Evolutionary conservation across 495 filamentous ascomycete genomes (phyloP).

Genomic region (Niebla homalea): DNA sequence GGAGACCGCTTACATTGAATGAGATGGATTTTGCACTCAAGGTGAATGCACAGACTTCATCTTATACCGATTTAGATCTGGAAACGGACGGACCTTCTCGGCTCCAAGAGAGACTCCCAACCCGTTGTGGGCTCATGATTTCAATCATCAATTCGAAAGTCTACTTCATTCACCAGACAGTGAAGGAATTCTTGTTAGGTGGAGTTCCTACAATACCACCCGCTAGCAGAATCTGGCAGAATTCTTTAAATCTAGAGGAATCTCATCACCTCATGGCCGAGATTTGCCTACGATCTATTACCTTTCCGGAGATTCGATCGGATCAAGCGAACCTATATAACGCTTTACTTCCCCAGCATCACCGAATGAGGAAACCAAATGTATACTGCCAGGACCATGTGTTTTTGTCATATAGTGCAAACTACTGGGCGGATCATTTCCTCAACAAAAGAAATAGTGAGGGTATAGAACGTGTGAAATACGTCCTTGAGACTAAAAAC

Average conservation of each 20-base stretch:
- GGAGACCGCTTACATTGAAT: slow-evolving; percentile 21
- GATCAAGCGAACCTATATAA: background rate
- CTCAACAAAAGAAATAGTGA: slow-evolving; percentile 8
- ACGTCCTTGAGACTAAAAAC: slow-evolving; percentile 9
- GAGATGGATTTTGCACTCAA: slow-evolving; percentile 29
- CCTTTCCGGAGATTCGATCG: slow-evolving; percentile 1
- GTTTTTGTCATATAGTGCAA: slow-evolving; percentile 1
- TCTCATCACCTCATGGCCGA: slow-evolving; percentile 1
- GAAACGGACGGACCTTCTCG: slow-evolving; percentile 16
- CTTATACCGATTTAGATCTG: slow-evolving; percentile 13
- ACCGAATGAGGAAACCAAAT: slow-evolving; percentile 15
- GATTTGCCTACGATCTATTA: background rate
- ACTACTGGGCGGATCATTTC: slow-evolving; percentile 18
- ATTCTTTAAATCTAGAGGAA: background rate
- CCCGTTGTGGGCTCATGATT: slow-evolving; percentile 27
- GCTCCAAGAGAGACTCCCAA: slow-evolving; percentile 13
- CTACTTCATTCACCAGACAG: slow-evolving; percentile 31
- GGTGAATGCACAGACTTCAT: slow-evolving; percentile 11
- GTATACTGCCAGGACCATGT: background rate
- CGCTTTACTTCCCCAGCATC: background rate
- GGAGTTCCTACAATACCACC: background rate
- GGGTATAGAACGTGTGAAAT: slow-evolving; percentile 19
- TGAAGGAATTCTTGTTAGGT: slow-evolving; percentile 25
- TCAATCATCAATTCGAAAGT: slow-evolving; percentile 21
- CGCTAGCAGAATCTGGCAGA: background rate